These are phyloP conservation scores for Trypanosomatidae sp. DNA, from an alignment of 208 protist genomes.

Conservation along the genomic window DNA sequence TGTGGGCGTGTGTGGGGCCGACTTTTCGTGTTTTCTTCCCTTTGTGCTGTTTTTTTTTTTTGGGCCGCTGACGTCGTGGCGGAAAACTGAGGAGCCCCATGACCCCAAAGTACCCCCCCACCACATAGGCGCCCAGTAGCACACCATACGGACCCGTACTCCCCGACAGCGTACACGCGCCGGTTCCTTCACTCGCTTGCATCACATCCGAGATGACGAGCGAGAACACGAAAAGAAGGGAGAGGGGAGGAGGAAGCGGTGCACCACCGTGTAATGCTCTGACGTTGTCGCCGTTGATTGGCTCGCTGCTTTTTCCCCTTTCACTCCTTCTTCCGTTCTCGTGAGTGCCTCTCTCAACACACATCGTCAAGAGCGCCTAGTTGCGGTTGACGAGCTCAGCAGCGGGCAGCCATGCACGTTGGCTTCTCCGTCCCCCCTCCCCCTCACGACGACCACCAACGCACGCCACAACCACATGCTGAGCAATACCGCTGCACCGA, in stretches of 20 bases:
- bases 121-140: not conserved
- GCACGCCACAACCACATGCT: not conserved
- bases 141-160: not conserved
- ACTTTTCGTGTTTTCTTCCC: not conserved
- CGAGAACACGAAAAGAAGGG: not conserved
- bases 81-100: not conserved
- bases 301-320: not conserved
- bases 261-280: not conserved
- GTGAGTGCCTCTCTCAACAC: not conserved
- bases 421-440: not conserved
- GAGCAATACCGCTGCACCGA: not conserved
- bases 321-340: not conserved
- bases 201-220: not conserved
- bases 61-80: not conserved
- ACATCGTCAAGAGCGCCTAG: not conserved
- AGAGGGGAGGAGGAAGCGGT: conserved; percentile 1
- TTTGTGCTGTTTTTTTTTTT: not conserved
- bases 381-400: not conserved
- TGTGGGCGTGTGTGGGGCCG: not conserved
- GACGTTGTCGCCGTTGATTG: not conserved
- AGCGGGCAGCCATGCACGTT: not conserved
- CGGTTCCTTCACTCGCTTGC: not conserved
- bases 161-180: not conserved
- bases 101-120: not conserved
- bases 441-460: not conserved